Conservation (phyloP, 805 yeast genomes). For the Ogataea trehaloabstinens region DNA sequence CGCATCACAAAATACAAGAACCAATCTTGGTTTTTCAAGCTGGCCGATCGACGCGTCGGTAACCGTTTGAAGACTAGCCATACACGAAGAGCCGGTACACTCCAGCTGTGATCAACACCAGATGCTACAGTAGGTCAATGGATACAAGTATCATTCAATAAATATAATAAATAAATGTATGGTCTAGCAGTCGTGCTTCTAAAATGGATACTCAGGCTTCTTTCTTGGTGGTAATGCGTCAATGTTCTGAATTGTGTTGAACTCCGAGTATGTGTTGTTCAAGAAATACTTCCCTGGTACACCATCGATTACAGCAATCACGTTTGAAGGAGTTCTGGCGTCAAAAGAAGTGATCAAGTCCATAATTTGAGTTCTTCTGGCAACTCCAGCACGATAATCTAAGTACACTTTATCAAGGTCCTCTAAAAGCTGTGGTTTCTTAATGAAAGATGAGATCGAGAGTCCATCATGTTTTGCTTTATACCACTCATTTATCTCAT, state of each 20-base stretch:
- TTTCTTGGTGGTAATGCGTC: constrained; percentile 31
- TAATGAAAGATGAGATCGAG: constrained; percentile 20
- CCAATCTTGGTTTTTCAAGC: too few species aligned
- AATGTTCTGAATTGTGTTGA: constrained; percentile 27
- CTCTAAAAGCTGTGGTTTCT: constrained; percentile 14
- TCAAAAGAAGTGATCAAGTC: constrained; percentile 19
- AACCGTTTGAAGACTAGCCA: background rate
- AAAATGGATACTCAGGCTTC: constrained; percentile 25
- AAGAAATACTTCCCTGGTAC: constrained; percentile 33
- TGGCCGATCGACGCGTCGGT: constrained; percentile 15
- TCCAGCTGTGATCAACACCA: too few species aligned
- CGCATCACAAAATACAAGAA: too few species aligned
- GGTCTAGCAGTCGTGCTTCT: too few species aligned
- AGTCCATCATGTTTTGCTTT: constrained; percentile 41
- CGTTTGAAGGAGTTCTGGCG: constrained; percentile 13
- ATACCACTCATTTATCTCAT: constrained; percentile 48
- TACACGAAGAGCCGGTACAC: too few species aligned
- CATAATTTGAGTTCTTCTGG: constrained; percentile 17
- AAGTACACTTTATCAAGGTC: constrained; percentile 21
- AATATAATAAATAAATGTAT: constrained; percentile 3
- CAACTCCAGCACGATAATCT: constrained; percentile 24
- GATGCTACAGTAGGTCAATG: background rate
- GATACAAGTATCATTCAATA: background rate
- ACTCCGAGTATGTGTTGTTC: constrained; percentile 26
- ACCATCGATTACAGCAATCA: constrained; percentile 24